Evolutionary conservation across 1,139 yeast species (phyloP), one percentile per base, ranked within the genome.

Genomic region (Chernovozyma aurita): DNA sequence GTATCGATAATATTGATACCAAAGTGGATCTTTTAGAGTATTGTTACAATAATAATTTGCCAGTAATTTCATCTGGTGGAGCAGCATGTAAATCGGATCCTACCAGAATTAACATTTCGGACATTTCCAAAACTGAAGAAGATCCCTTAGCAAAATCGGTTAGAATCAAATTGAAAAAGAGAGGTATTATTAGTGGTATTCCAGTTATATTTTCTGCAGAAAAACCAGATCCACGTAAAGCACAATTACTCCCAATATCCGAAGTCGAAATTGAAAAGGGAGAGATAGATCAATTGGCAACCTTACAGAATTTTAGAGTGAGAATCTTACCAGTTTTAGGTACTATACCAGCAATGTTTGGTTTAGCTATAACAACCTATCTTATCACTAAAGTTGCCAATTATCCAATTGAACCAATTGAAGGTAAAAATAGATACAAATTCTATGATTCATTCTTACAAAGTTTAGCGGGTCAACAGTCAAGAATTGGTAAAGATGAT

Each of bases 321-420:
- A 73, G 98, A 48, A 90, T 92, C 36, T 69, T 92, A 41, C 98
- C 98, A 0, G 98, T 92, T 0, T 64, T 92, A 44, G 97, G 98
- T 2, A 87, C 98, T 0, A 78, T 92, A 81, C 98, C 98, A 1
- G 97, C 94, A 7, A 84, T 90, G 63, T 92, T 92, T 64, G 98
- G 98, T 1, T 70, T 92, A 34, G 78, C 95, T 0, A 73, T 92
- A 41, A 95, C 96, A 3, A 83, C 97, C 0, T 82, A 85, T 59
- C 67, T 92, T 30, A 61, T 92, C 34, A 85, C 95, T 3, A 65
- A 75, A 5, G 78, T 88, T 15, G 79, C 95, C 0, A 96, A 94
- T 0, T 92, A 92, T 52, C 95, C 95, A 9, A 74, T 78, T 43
- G 95, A 87, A 41, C 90, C 94, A 28, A 77, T 87, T 31, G 95